A percentile compares a stretch with the other conserved stretches of the same genome.
Conservation (phyloP, 1,284 basidiomycete species). For the Sporisorium graminicola region DNA sequence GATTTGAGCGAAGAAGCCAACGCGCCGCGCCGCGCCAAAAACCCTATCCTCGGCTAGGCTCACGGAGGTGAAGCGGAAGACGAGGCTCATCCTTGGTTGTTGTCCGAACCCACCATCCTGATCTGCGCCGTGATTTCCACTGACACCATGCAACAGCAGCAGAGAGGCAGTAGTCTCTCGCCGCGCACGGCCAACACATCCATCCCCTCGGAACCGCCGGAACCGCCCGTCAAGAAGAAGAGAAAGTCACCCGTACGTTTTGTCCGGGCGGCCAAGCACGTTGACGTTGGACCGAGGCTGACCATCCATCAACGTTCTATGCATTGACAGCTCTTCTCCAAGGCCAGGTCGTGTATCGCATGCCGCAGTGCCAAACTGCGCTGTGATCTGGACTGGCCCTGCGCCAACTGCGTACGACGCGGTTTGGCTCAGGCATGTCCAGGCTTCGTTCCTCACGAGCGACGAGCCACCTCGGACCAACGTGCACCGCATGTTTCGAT, state of each 20-base stretch:
- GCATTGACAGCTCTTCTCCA: conserved; percentile 8
- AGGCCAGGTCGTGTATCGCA: conserved; percentile 10
- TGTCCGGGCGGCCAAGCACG: no score
- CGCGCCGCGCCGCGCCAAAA: no score
- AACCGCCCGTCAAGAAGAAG: conserved; percentile 12
- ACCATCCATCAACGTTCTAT: no score
- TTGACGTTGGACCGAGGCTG: no score
- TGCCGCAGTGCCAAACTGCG: conserved; percentile 9
- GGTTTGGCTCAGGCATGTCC: conserved; percentile 6
- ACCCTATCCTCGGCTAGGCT: no score
- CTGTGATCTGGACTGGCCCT: conserved; percentile 10
- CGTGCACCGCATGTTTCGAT: background rate
- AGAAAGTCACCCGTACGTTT: conserved; percentile 11
- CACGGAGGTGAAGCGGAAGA: no score
- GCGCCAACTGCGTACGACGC: conserved; percentile 15
- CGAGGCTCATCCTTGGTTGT: no score
- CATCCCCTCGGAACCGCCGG: background rate
- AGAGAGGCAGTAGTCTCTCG: no score
- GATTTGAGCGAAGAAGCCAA: no score
- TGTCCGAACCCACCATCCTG: no score
- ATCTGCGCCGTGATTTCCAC: no score
- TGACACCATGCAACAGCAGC: conserved; percentile 3
- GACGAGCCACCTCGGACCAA: background rate
- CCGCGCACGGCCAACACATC: no score
- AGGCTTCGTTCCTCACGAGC: conserved; percentile 5